Conservation (phyloP, 805 yeast species). For the Ogataea paraovalis region DNA sequence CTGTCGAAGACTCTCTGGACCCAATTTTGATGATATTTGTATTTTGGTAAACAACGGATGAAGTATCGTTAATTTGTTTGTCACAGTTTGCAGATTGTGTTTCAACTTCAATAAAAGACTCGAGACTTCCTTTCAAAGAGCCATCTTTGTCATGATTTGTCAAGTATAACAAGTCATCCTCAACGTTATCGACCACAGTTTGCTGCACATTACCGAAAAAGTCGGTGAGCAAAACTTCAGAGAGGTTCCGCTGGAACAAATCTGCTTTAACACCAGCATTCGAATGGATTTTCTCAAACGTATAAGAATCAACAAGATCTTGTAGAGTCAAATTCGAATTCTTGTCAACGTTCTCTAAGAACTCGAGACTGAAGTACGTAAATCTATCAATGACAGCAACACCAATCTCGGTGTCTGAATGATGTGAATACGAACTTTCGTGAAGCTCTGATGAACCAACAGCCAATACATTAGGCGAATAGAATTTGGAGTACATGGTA, state of each 20-base stretch:
- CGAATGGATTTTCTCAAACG: constrained; percentile 82
- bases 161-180: constrained; percentile 41
- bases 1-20: neutral
- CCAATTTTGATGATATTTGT: constrained; percentile 10
- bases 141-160: constrained; percentile 33
- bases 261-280: constrained; percentile 92
- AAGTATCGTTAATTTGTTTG: neutral
- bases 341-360: constrained; percentile 72
- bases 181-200: constrained; percentile 54
- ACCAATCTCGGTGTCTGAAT: constrained; percentile 92
- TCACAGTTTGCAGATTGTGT: neutral
- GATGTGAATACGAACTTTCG: constrained; percentile 92
- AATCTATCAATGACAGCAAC: constrained; percentile 97
- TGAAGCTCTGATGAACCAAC: constrained; percentile 88
- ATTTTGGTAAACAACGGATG: constrained; percentile 5
- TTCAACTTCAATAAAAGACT: neutral
- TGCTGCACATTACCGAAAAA: constrained; percentile 92
- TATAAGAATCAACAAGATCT: constrained; percentile 80
- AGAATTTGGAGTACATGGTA: constrained; percentile 90
- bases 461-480: constrained; percentile 87
- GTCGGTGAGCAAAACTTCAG: constrained; percentile 78
- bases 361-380: constrained; percentile 87
- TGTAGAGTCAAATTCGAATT: constrained; percentile 71
- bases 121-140: neutral
- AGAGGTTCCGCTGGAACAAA: constrained; percentile 59